Evolutionary conservation across 176 grass and related monocot genomes (phyloP).

Genomic region (Pontederia paniculata): DNA sequence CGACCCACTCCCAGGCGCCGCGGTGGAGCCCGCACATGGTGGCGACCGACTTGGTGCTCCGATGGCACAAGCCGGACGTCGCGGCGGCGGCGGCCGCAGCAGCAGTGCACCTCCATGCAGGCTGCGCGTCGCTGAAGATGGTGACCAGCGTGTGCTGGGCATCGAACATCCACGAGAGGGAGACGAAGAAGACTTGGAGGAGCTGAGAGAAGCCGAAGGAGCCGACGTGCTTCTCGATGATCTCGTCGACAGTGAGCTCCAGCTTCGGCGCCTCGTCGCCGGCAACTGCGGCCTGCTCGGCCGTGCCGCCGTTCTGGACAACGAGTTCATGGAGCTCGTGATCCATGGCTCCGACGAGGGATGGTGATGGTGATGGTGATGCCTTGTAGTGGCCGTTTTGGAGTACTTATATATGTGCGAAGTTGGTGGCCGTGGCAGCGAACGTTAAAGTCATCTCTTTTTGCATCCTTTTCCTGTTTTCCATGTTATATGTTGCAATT

Average conservation of each 20-base stretch:
- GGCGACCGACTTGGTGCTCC: not conserved
- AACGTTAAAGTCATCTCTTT: too few relatives aligned
- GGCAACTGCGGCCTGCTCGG: slow-evolving; percentile 9
- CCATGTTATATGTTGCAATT: too few relatives aligned
- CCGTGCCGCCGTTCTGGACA: not conserved
- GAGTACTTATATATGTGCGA: too few relatives aligned
- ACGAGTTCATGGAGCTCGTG: slow-evolving; percentile 20
- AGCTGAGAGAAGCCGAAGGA: slow-evolving; percentile 32
- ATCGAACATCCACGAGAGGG: slow-evolving; percentile 41
- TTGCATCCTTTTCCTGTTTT: too few relatives aligned
- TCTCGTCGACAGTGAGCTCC: slow-evolving; percentile 33
- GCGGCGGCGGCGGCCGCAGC: not conserved
- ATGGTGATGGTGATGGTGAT: too few relatives aligned
- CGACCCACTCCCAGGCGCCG: slow-evolving; percentile 39
- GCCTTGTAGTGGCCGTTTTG: too few relatives aligned
- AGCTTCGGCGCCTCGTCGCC: slow-evolving; percentile 12
- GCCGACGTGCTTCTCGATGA: slow-evolving; percentile 36
- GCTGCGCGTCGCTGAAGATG: slow-evolving; percentile 36
- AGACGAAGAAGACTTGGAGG: slow-evolving; percentile 38
- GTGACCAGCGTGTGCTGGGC: slow-evolving; percentile 36
- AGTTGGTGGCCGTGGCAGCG: too few relatives aligned
- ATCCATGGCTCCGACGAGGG: too few relatives aligned
- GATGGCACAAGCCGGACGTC: not conserved
- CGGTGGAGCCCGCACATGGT: slow-evolving; percentile 27
- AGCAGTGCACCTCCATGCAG: slow-evolving; percentile 29